Evolutionary conservation across 805 yeast genomes (phyloP).

Genomic region (Candida nanaspora): DNA sequence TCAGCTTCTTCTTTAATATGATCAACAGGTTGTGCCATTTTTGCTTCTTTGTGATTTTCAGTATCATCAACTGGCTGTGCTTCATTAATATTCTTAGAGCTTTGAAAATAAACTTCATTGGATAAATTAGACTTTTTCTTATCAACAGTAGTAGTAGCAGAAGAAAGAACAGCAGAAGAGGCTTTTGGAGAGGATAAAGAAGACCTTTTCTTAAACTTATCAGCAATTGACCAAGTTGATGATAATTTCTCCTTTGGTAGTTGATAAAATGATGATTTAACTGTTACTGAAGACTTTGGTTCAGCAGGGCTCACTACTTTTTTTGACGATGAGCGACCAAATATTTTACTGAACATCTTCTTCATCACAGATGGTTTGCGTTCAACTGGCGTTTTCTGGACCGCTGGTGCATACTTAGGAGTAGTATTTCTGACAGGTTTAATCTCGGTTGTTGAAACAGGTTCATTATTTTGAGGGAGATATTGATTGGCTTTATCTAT

Average conservation of each 20-base stretch:
- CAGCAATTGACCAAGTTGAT: not conserved
- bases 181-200: not conserved
- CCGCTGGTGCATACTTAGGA: no score
- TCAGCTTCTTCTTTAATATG: not conserved
- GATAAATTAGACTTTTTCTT: not conserved
- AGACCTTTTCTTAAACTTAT: not conserved
- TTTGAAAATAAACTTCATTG: not conserved
- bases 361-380: slow-evolving; percentile 1
- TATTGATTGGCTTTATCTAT: no score
- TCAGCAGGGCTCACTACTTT: no score
- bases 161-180: not conserved
- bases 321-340: not conserved
- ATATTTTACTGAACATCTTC: slow-evolving; percentile 1
- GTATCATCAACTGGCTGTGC: no score
- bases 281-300: no score
- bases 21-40: not conserved
- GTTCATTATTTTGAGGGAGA: no score
- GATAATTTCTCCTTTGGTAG: not conserved
- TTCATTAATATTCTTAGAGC: no score
- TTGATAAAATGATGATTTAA: not conserved
- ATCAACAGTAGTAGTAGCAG: not conserved
- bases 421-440: no score
- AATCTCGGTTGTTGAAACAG: no score
- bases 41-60: no score
- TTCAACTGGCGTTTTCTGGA: not conserved